phyloP scores from a whole-genome alignment of 345 rosid genomes.

The Ceriops decandra region DNA sequence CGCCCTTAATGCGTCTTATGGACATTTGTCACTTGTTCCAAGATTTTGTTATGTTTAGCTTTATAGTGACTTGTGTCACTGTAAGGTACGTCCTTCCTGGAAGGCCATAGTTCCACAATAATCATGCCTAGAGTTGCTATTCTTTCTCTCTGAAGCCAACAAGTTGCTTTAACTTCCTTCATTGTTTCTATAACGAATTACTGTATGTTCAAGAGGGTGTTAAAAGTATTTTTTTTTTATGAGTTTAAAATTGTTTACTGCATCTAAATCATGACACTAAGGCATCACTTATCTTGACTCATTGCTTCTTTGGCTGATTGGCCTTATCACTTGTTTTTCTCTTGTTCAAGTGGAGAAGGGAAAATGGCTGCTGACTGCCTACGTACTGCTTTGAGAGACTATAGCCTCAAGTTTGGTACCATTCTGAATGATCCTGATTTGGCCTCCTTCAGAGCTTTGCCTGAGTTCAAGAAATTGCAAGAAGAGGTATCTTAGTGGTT shows the following conservation, averaged over 20 bases:
- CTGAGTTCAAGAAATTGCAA: slow-evolving; percentile 91
- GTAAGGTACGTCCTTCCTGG: too few species aligned
- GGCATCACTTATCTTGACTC: neutral
- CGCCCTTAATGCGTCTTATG: too few species aligned
- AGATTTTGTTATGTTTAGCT: too few species aligned
- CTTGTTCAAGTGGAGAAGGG: slow-evolving; percentile 71
- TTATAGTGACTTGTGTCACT: too few species aligned
- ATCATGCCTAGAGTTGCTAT: neutral
- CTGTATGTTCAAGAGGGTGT: neutral
- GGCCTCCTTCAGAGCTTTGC: slow-evolving; percentile 86
- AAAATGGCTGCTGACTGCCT: slow-evolving; percentile 79
- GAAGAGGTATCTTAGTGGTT: slow-evolving; percentile 60
- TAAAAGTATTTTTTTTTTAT: neutral
- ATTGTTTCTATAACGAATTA: neutral
- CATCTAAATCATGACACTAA: neutral
- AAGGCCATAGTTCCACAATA: neutral
- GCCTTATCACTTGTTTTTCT: slow-evolving; percentile 12
- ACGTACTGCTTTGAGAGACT: slow-evolving; percentile 77
- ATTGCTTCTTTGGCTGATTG: slow-evolving; percentile 7
- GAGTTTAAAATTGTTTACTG: neutral
- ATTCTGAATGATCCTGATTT: slow-evolving; percentile 92
- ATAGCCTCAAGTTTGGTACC: slow-evolving; percentile 83
- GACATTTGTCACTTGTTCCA: too few species aligned
- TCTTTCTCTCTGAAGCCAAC: neutral
- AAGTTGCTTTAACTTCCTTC: neutral